phyloP scores from a whole-genome alignment of 75 land plant genomes.

The Cunninghamia lanceolata region DNA sequence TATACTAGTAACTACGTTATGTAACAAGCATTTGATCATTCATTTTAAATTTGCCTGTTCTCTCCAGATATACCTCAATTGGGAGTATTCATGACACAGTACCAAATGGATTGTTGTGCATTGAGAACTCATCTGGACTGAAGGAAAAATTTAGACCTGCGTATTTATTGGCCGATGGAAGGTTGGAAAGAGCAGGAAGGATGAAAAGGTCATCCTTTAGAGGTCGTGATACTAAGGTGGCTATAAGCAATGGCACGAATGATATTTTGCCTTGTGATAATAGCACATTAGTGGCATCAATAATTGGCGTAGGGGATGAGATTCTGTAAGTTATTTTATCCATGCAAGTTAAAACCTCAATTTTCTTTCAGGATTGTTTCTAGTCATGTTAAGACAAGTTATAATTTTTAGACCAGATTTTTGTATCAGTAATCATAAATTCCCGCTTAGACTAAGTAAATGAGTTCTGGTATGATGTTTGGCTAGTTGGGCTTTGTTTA shows the following conservation, averaged over 20 bases:
- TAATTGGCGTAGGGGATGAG: slow-evolving; percentile 85
- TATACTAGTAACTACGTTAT: not conserved
- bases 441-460: not conserved
- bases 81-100: slow-evolving; percentile 95
- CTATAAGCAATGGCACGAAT: slow-evolving; percentile 29
- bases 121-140: slow-evolving; percentile 17
- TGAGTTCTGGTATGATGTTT: not conserved
- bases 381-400: not conserved
- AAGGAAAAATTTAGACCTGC: slow-evolving; percentile 76
- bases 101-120: slow-evolving; percentile 72
- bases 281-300: slow-evolving; percentile 52
- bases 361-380: not conserved
- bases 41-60: slow-evolving; percentile 1
- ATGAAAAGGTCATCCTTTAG: slow-evolving; percentile 35
- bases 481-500: not conserved
- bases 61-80: slow-evolving; percentile 83
- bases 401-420: not conserved
- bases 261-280: slow-evolving; percentile 21
- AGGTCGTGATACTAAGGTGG: slow-evolving; percentile 11
- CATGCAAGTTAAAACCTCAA: not conserved
- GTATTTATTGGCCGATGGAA: slow-evolving; percentile 80
- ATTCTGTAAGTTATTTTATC: slow-evolving; percentile 63
- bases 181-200: slow-evolving; percentile 95
- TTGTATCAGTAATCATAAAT: not conserved
- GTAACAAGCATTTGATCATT: slow-evolving; percentile 1